A percentile compares a stretch with the other conserved stretches of the same genome.
These are phyloP conservation scores for Brassica rapa DNA, from an alignment of 345 rosid genomes.

Conservation along the genomic window DNA sequence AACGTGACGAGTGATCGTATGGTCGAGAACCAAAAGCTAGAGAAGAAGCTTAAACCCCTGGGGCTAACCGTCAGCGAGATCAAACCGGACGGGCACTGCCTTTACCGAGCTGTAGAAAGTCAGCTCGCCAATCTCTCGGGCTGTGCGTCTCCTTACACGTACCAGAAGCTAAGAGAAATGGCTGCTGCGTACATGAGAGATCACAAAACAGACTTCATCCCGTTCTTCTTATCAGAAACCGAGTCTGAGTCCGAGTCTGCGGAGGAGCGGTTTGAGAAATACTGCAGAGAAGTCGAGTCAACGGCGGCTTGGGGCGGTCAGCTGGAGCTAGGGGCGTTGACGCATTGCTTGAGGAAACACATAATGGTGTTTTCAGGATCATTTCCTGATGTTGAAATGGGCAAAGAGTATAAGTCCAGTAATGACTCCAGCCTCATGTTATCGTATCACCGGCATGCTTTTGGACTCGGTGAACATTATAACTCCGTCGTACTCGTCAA, in stretches of 20 bases:
- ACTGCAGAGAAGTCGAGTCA: constrained; percentile 41
- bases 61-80: constrained; percentile 71
- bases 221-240: constrained; percentile 50
- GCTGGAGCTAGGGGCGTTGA: constrained; percentile 44
- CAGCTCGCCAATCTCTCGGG: constrained; percentile 68
- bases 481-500: constrained; percentile 44
- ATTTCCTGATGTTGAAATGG: constrained; percentile 46
- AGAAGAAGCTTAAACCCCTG: constrained; percentile 54
- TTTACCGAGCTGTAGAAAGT: constrained; percentile 86
- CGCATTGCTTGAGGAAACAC: constrained; percentile 44
- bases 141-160: constrained; percentile 61
- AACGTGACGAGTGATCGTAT: constrained; percentile 64
- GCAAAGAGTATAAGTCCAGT: constrained; percentile 38
- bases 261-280: constrained; percentile 41
- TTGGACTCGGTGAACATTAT: constrained; percentile 63
- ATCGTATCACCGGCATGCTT: constrained; percentile 58
- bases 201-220: constrained; percentile 57
- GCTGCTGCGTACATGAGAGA: constrained; percentile 82
- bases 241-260: constrained; percentile 9
- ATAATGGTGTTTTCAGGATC: constrained; percentile 43
- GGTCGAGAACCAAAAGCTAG: constrained; percentile 56
- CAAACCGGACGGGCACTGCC: constrained; percentile 93
- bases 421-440: constrained; percentile 39
- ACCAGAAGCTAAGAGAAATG: constrained; percentile 72
- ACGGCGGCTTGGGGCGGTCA: constrained; percentile 44